Evolutionary conservation across 306 rosid genomes (phyloP).

Genomic region (Trifolium pratense): DNA sequence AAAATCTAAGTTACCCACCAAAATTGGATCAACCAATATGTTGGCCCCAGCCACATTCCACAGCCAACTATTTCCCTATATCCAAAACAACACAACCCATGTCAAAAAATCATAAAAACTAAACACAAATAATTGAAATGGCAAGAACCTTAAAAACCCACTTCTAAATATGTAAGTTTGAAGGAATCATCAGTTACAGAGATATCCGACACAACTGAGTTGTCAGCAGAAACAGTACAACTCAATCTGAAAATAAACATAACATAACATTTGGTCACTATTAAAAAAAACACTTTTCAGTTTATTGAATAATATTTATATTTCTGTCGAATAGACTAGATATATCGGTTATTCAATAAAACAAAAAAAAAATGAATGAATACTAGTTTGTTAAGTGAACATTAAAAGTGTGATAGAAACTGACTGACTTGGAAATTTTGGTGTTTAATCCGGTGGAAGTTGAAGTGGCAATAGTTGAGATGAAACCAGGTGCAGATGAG

Average conservation of each 20-base stretch:
- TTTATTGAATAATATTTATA: too few species aligned
- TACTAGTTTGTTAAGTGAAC: too few species aligned
- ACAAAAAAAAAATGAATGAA: too few species aligned
- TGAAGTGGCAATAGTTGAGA: constrained; percentile 37
- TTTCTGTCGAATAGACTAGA: too few species aligned
- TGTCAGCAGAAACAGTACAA: constrained; percentile 66
- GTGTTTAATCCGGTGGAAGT: constrained; percentile 41
- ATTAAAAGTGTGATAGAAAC: constrained; percentile 32
- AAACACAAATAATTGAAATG: constrained; percentile 19
- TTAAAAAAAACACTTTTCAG: too few species aligned
- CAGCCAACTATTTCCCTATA: constrained; percentile 89
- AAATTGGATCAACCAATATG: constrained; percentile 87
- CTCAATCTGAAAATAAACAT: constrained; percentile 42
- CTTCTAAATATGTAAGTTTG: constrained; percentile 88
- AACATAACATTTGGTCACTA: too few species aligned
- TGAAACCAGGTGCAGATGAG: constrained; percentile 35
- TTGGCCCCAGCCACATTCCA: constrained; percentile 74
- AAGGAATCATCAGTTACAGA: constrained; percentile 55
- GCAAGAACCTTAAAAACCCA: constrained; percentile 47
- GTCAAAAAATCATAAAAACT: constrained; percentile 40
- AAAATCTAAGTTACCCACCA: constrained; percentile 96
- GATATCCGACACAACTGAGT: constrained; percentile 54
- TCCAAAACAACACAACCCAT: constrained; percentile 11
- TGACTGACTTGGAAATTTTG: constrained; percentile 46
- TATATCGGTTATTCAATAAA: too few species aligned